Base-by-base conservation (phyloP, 352 stramenopile genomes). In the Globisporangium barbulae region DNA sequence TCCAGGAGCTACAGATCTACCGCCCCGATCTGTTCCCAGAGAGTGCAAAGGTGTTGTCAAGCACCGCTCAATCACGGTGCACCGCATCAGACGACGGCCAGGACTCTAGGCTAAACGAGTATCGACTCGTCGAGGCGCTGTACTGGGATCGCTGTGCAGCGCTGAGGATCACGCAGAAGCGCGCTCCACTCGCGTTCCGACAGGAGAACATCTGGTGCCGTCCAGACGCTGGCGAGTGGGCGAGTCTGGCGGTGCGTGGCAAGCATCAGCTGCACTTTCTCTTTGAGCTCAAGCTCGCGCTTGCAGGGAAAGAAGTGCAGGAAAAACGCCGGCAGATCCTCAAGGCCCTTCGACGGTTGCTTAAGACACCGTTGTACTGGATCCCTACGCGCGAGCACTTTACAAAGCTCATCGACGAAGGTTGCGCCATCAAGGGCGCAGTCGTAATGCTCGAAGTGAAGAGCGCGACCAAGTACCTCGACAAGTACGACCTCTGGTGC, bases 91-190 rank as follows among this genome's bases (percentile, higher is more conserved):
- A 22, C 6, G 48, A 58, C n/a, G 50, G 41, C 7, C n/a, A 42
- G 31, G 52, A 31, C 7, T 13, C n/a, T 10, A 39, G 21, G 25
- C 9, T 13, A 41, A n/a, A 22, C 8, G 28, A 69, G 42, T 76
- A 68, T 57, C 73, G 83, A 10, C 31, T 86, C 0, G 74, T 94
- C 3, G 70, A 90, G 59, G 76, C 85, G 7, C 59, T 94, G n/a
- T 94, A 94, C 53, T 94, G 85, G 85, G 85, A 94, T 59, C 81
- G 83, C 28, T 94, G 85, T 59, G 81, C 83, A 6, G 85, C 85
- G 1, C 49, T 94, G 0, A 73, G 75, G 15, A 90, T 92, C 44
- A 33, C 69, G 37, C 85, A 94, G 59, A 59, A 76, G 15, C 72
- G 85, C 25, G 45, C 61, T 19, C 63, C 67, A 2, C 54, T 89